Conservation (phyloP, 73 alveolate genomes). For the Stentor roeselii region DNA sequence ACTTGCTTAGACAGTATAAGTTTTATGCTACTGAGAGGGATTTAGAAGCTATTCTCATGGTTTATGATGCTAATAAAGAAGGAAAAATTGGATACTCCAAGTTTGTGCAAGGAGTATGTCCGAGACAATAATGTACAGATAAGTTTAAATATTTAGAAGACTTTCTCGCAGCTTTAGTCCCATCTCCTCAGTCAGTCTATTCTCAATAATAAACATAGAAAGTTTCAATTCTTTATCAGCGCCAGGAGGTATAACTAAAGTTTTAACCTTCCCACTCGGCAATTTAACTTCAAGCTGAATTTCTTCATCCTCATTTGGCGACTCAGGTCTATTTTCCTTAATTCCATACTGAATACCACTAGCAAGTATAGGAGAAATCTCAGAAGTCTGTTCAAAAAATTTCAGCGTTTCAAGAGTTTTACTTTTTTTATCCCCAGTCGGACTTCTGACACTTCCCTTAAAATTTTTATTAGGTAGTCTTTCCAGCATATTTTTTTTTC, state of each 20-base stretch:
- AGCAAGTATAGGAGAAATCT: too few relatives aligned
- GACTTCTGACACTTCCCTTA: not conserved
- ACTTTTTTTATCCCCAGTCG: not conserved
- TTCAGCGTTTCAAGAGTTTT: not conserved
- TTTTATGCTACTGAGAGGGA: not conserved
- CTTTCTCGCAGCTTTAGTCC: not conserved
- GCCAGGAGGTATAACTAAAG: not conserved
- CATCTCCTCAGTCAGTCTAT: not conserved
- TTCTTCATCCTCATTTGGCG: not conserved
- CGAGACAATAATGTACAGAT: too few relatives aligned
- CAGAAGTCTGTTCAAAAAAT: not conserved
- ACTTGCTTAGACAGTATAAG: not conserved
- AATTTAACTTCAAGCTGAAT: not conserved
- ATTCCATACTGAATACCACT: not conserved
- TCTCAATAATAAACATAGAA: not conserved
- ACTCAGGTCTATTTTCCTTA: not conserved
- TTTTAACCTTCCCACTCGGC: not conserved
- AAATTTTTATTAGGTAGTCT: too few relatives aligned
- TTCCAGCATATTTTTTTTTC: conserved; percentile 10
- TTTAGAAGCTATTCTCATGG: not conserved
- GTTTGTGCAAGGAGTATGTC: not conserved
- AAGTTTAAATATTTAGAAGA: not conserved
- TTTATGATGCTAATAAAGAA: not conserved
- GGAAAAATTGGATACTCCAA: not conserved
- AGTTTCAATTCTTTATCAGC: not conserved